phyloP scores from a whole-genome alignment of 345 rosid species.

The Rhodamnia rubescens region DNA sequence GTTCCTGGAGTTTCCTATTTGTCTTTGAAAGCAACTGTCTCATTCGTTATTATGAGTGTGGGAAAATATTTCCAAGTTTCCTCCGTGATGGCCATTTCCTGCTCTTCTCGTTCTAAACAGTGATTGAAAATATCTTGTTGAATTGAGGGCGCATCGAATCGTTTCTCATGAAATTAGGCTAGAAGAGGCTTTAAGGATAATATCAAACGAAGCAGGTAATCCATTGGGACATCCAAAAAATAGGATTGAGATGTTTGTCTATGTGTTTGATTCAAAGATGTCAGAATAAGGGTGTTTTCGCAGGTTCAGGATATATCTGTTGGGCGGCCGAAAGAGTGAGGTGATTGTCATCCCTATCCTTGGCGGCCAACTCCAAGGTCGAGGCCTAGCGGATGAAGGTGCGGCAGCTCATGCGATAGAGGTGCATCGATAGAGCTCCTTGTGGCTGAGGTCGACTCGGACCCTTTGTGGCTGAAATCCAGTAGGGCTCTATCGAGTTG shows the following conservation, averaged over 20 bases:
- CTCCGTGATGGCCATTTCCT: background rate
- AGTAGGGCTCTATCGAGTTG: background rate
- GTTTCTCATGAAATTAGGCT: background rate
- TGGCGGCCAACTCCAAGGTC: accelerated
- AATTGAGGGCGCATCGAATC: background rate
- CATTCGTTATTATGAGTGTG: background rate
- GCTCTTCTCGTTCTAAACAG: background rate
- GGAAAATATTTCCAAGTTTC: background rate
- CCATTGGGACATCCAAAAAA: background rate
- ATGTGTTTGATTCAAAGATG: background rate
- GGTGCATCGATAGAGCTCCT: background rate
- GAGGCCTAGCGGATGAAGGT: background rate
- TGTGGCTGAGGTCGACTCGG: background rate
- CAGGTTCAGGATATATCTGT: background rate
- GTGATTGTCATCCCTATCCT: background rate
- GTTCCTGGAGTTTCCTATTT: background rate
- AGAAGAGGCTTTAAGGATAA: background rate
- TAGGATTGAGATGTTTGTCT: background rate
- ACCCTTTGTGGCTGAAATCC: background rate
- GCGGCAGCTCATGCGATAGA: background rate
- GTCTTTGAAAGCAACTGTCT: background rate
- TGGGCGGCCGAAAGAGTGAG: background rate
- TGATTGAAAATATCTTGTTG: background rate
- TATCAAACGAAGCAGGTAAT: background rate
- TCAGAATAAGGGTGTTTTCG: background rate